These are phyloP conservation scores for Xylaria arbuscula DNA, from an alignment of 2,329 filamentous ascomycete genomes.

Conservation along the genomic window DNA sequence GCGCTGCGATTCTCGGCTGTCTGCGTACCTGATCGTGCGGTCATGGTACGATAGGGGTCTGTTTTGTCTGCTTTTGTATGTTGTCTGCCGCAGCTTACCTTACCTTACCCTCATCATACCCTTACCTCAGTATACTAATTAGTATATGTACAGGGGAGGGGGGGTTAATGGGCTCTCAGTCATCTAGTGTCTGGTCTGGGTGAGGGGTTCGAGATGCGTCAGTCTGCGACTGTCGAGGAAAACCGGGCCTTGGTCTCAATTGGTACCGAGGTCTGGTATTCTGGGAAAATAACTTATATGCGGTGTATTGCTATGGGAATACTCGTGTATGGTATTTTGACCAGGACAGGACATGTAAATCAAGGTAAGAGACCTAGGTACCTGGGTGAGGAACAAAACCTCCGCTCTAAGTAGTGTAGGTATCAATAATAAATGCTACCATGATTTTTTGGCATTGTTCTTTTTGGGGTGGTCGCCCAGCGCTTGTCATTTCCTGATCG, in stretches of 20 bases:
- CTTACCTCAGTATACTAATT: background rate
- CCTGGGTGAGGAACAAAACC: slow-evolving; percentile 23
- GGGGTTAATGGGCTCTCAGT: background rate
- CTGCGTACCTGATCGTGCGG: slow-evolving; percentile 27
- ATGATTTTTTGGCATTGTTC: background rate
- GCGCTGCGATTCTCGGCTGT: slow-evolving; percentile 10
- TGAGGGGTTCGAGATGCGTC: background rate
- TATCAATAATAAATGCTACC: background rate
- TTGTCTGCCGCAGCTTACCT: background rate
- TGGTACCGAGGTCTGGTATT: background rate
- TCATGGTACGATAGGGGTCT: slow-evolving; percentile 32
- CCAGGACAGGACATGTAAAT: background rate
- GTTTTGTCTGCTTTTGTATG: background rate
- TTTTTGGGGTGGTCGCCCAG: slow-evolving; percentile 1
- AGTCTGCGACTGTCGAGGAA: slow-evolving; percentile 5
- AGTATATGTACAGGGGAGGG: background rate
- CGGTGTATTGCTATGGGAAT: background rate
- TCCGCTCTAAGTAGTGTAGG: slow-evolving; percentile 5
- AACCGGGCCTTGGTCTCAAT: background rate
- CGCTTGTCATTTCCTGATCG: slow-evolving; percentile 33
- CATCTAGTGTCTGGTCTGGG: background rate
- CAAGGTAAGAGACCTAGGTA: background rate
- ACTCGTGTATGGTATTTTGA: background rate
- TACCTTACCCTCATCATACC: slow-evolving; percentile 5
- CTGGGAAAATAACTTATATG: background rate